Base-by-base conservation (phyloP, 495 filamentous ascomycete species). In the Neurospora intermedia region DNA sequence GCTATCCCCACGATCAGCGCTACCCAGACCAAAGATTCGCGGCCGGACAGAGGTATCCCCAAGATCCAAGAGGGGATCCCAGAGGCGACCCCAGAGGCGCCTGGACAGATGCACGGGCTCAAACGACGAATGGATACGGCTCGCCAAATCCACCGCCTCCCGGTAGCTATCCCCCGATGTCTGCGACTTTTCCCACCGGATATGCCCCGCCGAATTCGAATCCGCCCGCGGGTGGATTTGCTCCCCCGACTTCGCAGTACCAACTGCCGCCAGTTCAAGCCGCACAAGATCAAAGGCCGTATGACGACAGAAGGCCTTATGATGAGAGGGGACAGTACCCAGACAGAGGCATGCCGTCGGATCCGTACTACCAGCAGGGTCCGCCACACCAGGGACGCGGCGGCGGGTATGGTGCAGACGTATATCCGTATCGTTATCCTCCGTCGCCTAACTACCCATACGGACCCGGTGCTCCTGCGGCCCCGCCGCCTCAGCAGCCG, bases 1-100 rank as follows among this genome's bases (percentile, higher is more conserved):
- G 45, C 43, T 80, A 79, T 43, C 73, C 73, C 18, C 62, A 76
- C 39, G 77, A 81, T 42, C 74, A 75, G 40, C 75, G 77, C 9
- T 75, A 77, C 39, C 31, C 74, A 31, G 74, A 71, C 31, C 71
- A 41, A 39, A 20, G 69, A 15, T 43, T 70, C 62, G 27, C 66
- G 18, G 18, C 71, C 16, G 74, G 72, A n/a, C 73, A 40, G 27
- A 70, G 70, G 38, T 74, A 73, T 20, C 69, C 73, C 13, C 54
- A 41, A 18, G 76, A 77, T 18, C 72, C 70, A 66, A 71, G 74
- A 13, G 15, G 20, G 20, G 48, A 59, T 59, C 48, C 48, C 20
- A 59, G 48, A 31, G 48, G 27, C 27, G 54, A 66, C 27, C 15
- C 54, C 13, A 66, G 54, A 27, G 54, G 13, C 54, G 54, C 27